These are phyloP conservation scores for Onygena corvina DNA, from an alignment of 2,329 filamentous ascomycete species.

Conservation along the genomic window DNA sequence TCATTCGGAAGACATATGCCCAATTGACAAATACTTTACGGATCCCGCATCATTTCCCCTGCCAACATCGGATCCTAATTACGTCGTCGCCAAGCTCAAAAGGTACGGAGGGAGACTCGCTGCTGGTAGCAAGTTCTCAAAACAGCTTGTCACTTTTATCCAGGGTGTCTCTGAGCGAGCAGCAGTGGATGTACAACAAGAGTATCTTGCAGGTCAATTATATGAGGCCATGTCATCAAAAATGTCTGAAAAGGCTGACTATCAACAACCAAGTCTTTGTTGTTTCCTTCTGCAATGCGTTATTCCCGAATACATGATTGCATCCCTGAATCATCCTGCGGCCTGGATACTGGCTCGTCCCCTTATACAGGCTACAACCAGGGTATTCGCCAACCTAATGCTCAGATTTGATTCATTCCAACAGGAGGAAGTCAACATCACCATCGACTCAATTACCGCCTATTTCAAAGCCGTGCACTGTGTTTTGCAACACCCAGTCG, in stretches of 20 bases:
- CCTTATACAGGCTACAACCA: conserved; percentile 38
- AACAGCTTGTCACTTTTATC: conserved; percentile 47
- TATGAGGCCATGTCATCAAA: conserved; percentile 38
- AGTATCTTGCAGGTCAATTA: conserved; percentile 45
- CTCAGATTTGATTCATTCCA: conserved; percentile 37
- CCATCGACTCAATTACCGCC: conserved; percentile 27
- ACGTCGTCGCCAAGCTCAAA: conserved; percentile 50
- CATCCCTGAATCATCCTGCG: conserved; percentile 33
- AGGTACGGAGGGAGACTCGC: conserved; percentile 46
- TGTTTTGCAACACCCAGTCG: conserved; percentile 28
- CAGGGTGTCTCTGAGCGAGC: conserved; percentile 49
- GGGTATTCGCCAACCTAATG: conserved; percentile 34
- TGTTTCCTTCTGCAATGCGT: conserved; percentile 42
- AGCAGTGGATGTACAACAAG: conserved; percentile 45
- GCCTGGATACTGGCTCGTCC: conserved; percentile 44
- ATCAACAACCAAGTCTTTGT: conserved; percentile 36
- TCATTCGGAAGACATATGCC: conserved; percentile 44
- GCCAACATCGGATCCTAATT: conserved; percentile 48
- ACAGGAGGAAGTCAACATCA: conserved; percentile 26
- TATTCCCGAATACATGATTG: conserved; percentile 46
- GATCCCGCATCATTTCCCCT: conserved; percentile 49
- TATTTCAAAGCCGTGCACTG: conserved; percentile 30
- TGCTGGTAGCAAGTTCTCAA: conserved; percentile 36
- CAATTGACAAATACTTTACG: conserved; percentile 48
- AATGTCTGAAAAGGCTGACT: conserved; percentile 32